These are phyloP conservation scores for Ampelomyces quisqualis DNA, from an alignment of 2,329 filamentous ascomycete genomes.

Conservation along the genomic window DNA sequence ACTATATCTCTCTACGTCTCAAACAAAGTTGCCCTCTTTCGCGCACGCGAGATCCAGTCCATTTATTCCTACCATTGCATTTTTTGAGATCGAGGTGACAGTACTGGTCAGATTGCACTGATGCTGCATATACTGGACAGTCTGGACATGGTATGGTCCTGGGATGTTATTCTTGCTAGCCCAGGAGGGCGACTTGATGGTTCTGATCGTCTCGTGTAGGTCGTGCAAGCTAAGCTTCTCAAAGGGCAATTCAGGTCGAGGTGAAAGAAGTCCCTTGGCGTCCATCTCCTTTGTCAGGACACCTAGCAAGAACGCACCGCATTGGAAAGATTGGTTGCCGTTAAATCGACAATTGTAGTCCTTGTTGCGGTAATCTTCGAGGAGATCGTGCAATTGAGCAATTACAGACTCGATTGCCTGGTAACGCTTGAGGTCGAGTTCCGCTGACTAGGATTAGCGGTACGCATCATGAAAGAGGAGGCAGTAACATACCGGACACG, in stretches of 20 bases:
- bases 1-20: too few species aligned
- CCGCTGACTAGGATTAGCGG: neutral
- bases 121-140: too few species aligned
- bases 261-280: constrained; percentile 3
- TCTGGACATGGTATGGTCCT: neutral
- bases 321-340: constrained; percentile 5
- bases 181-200: constrained; percentile 4
- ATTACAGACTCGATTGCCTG: constrained; percentile 8
- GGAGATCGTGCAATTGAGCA: constrained; percentile 4
- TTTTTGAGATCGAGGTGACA: too few species aligned
- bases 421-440: constrained; percentile 5
- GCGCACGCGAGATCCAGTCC: too few species aligned
- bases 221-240: constrained; percentile 7
- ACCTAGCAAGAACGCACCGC: constrained; percentile 19
- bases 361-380: constrained; percentile 5
- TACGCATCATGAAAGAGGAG: constrained; percentile 1
- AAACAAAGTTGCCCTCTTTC: too few species aligned
- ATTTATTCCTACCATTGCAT: too few species aligned
- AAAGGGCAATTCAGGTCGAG: constrained; percentile 12
- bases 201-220: neutral
- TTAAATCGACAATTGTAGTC: constrained; percentile 1
- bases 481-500: neutral
- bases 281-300: constrained; percentile 20
- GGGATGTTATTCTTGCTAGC: too few species aligned
- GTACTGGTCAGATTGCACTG: too few species aligned